A percentile compares a stretch with the other conserved stretches of the same genome.
These are phyloP conservation scores for Sarocladiaceae sp. DNA, from an alignment of 2,329 filamentous ascomycete species.

Conservation along the genomic window DNA sequence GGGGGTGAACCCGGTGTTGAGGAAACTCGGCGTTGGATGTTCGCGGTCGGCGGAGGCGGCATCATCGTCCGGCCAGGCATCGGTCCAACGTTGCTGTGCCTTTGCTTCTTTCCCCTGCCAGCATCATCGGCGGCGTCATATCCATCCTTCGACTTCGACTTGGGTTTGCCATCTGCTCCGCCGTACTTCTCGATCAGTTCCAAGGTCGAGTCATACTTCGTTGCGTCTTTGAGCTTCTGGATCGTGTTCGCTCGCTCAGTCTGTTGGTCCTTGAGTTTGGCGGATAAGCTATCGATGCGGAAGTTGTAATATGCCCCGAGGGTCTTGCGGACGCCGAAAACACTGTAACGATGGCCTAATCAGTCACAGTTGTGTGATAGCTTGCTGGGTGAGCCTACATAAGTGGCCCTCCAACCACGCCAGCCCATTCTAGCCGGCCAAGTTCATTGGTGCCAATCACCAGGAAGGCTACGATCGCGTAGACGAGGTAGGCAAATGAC, in stretches of 20 bases:
- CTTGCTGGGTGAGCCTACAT: slow-evolving; percentile 44
- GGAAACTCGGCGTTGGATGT: slow-evolving; percentile 43
- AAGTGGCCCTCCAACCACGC: slow-evolving; percentile 70
- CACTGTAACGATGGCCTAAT: slow-evolving; percentile 42
- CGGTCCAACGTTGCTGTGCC: slow-evolving; percentile 16
- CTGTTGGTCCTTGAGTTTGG: slow-evolving; percentile 66
- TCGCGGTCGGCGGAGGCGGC: slow-evolving; percentile 56
- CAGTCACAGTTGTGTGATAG: not conserved
- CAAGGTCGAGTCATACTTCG: slow-evolving; percentile 91
- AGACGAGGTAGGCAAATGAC: slow-evolving; percentile 83
- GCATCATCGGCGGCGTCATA: slow-evolving; percentile 11
- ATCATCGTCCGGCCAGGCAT: slow-evolving; percentile 38
- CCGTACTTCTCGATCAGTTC: slow-evolving; percentile 94
- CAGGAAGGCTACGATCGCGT: slow-evolving; percentile 71
- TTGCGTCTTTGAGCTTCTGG: slow-evolving; percentile 88
- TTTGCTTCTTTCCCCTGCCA: slow-evolving; percentile 12
- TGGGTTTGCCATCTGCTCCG: slow-evolving; percentile 44
- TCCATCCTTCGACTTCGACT: slow-evolving; percentile 11
- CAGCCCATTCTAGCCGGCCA: slow-evolving; percentile 69
- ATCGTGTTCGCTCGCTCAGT: slow-evolving; percentile 81
- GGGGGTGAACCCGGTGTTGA: slow-evolving; percentile 23
- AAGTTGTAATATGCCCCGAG: slow-evolving; percentile 72
- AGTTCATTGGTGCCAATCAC: slow-evolving; percentile 81
- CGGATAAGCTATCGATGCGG: slow-evolving; percentile 64
- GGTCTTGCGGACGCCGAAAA: slow-evolving; percentile 64